Evolutionary conservation across 179 eudicot species (phyloP).

Genomic region (Spinacia oleracea): DNA sequence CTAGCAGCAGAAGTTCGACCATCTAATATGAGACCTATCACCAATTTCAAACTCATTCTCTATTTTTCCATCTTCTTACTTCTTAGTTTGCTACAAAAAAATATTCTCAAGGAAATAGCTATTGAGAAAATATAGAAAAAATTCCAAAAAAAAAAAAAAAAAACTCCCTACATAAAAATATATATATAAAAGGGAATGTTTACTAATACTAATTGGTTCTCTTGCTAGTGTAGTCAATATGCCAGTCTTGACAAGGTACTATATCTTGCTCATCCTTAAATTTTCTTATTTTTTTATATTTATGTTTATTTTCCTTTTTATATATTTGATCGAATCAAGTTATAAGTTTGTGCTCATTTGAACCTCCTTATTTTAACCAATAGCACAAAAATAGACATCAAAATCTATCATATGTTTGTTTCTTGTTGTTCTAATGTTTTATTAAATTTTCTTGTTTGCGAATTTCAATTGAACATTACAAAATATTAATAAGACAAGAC

Average conservation of each 20-base stretch:
- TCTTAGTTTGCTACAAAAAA: not conserved
- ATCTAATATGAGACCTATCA: slow-evolving; percentile 23
- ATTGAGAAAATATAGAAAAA: not conserved
- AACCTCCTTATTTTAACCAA: not conserved
- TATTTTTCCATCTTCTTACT: no score
- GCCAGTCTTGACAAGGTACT: slow-evolving; percentile 23
- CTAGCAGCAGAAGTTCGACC: slow-evolving; percentile 27
- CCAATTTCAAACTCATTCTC: not conserved
- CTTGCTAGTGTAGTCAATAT: slow-evolving; percentile 15
- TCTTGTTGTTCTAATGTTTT: not conserved
- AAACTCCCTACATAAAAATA: not conserved
- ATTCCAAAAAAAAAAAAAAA: no score
- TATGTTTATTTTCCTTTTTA: not conserved
- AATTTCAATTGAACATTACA: not conserved
- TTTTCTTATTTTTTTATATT: not conserved
- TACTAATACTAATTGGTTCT: not conserved
- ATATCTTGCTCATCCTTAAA: not conserved
- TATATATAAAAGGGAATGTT: not conserved
- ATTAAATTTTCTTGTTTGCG: not conserved
- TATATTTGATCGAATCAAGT: not conserved
- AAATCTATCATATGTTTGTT: not conserved
- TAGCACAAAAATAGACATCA: not conserved
- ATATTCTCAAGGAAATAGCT: not conserved
- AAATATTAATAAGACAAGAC: no score
- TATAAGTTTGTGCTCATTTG: not conserved